Percentiles rank a stretch among this genome's conserved stretches.
phyloP scores from a whole-genome alignment of 2,329 filamentous ascomycete species.

The Xylariaceae sp. region DNA sequence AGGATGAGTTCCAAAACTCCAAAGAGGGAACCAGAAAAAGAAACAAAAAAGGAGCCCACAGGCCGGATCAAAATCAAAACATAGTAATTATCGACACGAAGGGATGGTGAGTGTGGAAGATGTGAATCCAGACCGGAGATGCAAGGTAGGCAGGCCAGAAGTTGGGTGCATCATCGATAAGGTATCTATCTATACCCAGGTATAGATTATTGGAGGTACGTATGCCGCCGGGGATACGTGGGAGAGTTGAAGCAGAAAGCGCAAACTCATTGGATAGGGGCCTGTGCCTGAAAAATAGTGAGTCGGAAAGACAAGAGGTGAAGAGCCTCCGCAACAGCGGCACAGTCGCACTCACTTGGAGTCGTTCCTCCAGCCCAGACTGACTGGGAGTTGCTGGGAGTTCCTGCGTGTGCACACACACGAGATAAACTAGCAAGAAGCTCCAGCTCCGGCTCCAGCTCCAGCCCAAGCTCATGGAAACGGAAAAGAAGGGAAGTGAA shows the following conservation, averaged over 20 bases:
- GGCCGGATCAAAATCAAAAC: constrained; percentile 34
- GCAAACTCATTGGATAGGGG: constrained; percentile 7
- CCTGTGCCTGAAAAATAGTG: neutral
- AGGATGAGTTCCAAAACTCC: constrained; percentile 42
- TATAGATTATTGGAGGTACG: constrained; percentile 1
- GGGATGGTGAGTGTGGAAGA: constrained; percentile 18
- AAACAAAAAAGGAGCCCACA: constrained; percentile 24
- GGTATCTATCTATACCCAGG: constrained; percentile 10
- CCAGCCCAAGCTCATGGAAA: too few species aligned
- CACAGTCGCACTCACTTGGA: constrained; percentile 8
- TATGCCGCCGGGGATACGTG: constrained; percentile 7
- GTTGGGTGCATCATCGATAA: constrained; percentile 11
- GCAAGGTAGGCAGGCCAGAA: constrained; percentile 4
- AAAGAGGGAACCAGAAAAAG: constrained; percentile 34
- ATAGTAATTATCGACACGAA: constrained; percentile 35
- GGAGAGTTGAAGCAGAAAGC: constrained; percentile 3
- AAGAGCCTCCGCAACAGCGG: constrained; percentile 3
- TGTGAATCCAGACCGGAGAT: constrained; percentile 1
- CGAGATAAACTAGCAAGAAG: constrained; percentile 3
- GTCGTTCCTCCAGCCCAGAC: neutral
- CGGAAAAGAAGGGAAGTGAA: neutral
- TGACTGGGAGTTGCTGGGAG: too few species aligned
- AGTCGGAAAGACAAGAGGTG: constrained; percentile 3
- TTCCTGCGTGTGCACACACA: neutral
- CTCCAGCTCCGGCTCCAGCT: neutral